Base-by-base conservation (phyloP, 192 early-diverging fungal genomes). In the Coemansia sp. region DNA sequence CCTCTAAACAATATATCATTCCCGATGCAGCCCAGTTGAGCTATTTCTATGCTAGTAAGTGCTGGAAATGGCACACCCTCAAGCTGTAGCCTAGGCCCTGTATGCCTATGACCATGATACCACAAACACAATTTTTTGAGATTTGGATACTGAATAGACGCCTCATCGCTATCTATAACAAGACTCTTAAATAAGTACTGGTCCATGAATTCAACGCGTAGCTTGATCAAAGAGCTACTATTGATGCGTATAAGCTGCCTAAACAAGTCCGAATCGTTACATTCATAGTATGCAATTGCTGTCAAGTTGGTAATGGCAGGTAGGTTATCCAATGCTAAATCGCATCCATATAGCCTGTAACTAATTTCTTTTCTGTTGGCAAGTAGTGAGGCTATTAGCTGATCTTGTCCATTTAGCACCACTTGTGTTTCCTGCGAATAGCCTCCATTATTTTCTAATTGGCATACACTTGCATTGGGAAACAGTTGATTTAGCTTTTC, bases 91-190 rank as follows among this genome's bases (percentile, higher is more conserved):
- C 36, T 33, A 18, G 57, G 57, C 15, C 7, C 57, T 6, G 8
- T 7, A 13, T 18, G 15, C 8, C 16, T 15, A 2, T 36, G 29
- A 18, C 57, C 57, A 7, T 13, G 7, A 18, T 60, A 60, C 1
- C 6, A 8, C 8, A 60, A 18, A 33, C 8, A 7, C 27, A 60
- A 33, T 5, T 8, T 33, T 18, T 60, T 60, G 57, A 60, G 33
- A 36, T 60, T 60, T 36, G 57, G 57, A 34, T 60, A 60, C 31
- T 60, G 57, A 60, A 60, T n/a, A n/a, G 15, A 18, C 7, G 3
- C 15, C n/a, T 60, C 33, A 18, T 60, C 57, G 2, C 8, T 13
- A 36, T n/a, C 16, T 60, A 18, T 7, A 18, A 60, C 29, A 34
- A 60, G 33, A 16, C 31, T 34, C 7, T 13, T n/a, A 5, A 60